A percentile compares a stretch with the other conserved stretches of the same genome.
Evolutionary conservation across 345 rosid genomes (phyloP).

Genomic region (Reutealis trisperma): DNA sequence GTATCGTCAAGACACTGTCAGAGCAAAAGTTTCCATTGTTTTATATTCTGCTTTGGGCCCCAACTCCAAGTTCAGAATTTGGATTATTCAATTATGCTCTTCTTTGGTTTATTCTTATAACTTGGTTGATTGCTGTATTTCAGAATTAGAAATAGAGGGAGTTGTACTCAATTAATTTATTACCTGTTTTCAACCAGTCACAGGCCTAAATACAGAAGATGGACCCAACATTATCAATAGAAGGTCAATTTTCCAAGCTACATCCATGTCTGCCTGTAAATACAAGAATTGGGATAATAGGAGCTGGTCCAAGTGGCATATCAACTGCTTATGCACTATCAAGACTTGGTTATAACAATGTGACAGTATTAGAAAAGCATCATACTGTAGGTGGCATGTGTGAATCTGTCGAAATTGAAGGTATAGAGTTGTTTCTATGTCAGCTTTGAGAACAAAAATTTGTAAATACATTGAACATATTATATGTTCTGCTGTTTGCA

Average conservation of each 20-base stretch:
- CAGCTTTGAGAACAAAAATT: not conserved
- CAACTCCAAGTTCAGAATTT: not conserved
- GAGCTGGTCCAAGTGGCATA: constrained; percentile 68
- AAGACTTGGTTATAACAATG: constrained; percentile 59
- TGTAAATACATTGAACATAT: not conserved
- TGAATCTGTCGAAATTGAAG: constrained; percentile 67
- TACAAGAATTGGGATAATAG: constrained; percentile 58
- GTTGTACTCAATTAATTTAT: not conserved
- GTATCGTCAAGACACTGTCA: too few relatives aligned
- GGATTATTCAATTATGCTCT: not conserved
- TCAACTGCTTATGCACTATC: constrained; percentile 66
- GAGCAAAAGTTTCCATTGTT: too few relatives aligned
- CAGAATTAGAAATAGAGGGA: not conserved
- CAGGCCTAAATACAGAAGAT: constrained; percentile 30
- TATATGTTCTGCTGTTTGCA: constrained; percentile 17
- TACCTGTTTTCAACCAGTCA: not conserved
- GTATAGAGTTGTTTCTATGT: constrained; percentile 24
- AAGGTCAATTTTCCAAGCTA: constrained; percentile 57
- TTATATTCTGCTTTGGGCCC: not conserved
- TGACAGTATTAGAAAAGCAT: constrained; percentile 60
- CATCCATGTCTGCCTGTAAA: constrained; percentile 57
- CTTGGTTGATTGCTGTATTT: not conserved
- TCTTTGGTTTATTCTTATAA: not conserved
- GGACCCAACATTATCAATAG: constrained; percentile 45
- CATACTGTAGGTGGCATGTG: constrained; percentile 70